These are phyloP conservation scores for Cytospora paraplurivora DNA, from an alignment of 2,329 filamentous ascomycete genomes.

Conservation along the genomic window DNA sequence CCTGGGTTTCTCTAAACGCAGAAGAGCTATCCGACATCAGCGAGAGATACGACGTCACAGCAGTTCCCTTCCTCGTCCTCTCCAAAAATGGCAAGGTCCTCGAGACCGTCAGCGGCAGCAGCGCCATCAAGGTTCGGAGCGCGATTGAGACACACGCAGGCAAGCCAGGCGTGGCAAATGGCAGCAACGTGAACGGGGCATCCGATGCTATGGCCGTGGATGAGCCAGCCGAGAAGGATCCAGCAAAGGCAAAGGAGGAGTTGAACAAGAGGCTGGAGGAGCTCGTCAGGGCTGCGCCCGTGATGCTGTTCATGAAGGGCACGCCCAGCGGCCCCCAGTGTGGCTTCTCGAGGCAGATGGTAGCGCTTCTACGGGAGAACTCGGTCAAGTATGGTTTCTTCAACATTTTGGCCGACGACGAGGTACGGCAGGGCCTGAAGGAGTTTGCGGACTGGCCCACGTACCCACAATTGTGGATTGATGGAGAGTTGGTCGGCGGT, in stretches of 20 bases:
- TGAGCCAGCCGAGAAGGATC: conserved; percentile 44
- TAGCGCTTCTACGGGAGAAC: conserved; percentile 82
- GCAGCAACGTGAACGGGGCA: conserved; percentile 34
- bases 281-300: conserved; percentile 90
- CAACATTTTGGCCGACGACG: conserved; percentile 96
- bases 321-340: conserved; percentile 95
- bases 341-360: conserved; percentile 90
- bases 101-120: conserved; percentile 86
- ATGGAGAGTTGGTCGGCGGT: conserved; percentile 87
- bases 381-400: conserved; percentile 98
- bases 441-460: conserved; percentile 99
- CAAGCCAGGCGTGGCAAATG: conserved; percentile 43
- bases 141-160: conserved; percentile 83
- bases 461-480: conserved; percentile 91
- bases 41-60: conserved; percentile 90
- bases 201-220: conserved; percentile 37
- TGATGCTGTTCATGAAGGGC: conserved; percentile 99
- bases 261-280: conserved; percentile 78
- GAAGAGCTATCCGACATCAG: conserved; percentile 92
- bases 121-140: conserved; percentile 79
- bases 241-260: conserved; percentile 74
- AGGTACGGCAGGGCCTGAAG: conserved; percentile 94
- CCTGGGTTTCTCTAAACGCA: conserved; percentile 89
- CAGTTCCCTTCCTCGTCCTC: conserved; percentile 89
- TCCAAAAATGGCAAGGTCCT: conserved; percentile 74